Conservation (phyloP, 768 basidiomycete genomes). For the Agaricus bisporus region DNA sequence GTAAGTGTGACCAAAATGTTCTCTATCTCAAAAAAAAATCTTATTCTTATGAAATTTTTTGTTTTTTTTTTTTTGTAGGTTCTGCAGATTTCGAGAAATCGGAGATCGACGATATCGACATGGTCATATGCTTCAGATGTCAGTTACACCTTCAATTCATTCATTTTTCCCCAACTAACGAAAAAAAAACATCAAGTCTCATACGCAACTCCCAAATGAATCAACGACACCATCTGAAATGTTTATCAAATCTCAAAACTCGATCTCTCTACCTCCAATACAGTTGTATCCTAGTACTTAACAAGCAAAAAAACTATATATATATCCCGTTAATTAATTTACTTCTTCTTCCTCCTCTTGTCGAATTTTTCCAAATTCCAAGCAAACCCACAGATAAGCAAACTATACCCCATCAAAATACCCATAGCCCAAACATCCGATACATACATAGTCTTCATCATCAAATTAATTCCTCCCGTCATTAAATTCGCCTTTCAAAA, state of each 20-base stretch:
- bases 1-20: background rate
- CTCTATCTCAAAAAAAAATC: too few relatives aligned
- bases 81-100: too few relatives aligned
- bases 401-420: constrained; percentile 57
- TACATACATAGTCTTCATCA: constrained; percentile 77
- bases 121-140: too few relatives aligned
- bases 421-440: constrained; percentile 48
- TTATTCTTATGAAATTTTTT: too few relatives aligned
- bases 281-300: too few relatives aligned
- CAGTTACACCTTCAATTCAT: too few relatives aligned
- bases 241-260: background rate
- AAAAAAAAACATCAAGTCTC: background rate
- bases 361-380: constrained; percentile 34
- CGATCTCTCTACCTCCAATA: too few relatives aligned
- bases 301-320: too few relatives aligned
- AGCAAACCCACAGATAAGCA: constrained; percentile 51
- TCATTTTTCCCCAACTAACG: too few relatives aligned
- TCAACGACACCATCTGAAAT: background rate
- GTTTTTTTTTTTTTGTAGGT: too few relatives aligned
- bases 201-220: background rate
- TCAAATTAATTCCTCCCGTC: constrained; percentile 82
- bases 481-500: constrained; percentile 69
- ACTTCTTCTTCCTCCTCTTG: background rate
- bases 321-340: too few relatives aligned
- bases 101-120: too few relatives aligned